These are phyloP conservation scores for Globisporangium recalcitrans DNA, from an alignment of 352 stramenopile species.

Conservation along the genomic window DNA sequence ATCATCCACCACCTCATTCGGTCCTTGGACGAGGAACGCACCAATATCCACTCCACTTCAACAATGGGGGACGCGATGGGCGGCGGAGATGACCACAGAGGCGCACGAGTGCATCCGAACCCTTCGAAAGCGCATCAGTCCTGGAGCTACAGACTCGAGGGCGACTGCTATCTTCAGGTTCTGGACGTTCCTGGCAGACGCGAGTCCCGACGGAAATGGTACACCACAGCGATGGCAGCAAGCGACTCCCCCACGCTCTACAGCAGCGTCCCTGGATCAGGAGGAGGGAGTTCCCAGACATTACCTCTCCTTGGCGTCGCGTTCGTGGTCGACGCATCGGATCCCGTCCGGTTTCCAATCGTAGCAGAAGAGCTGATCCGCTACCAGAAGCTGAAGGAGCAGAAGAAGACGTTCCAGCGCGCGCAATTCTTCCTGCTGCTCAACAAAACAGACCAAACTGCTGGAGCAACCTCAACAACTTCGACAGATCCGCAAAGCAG, in stretches of 20 bases:
- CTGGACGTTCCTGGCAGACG: constrained; percentile 40
- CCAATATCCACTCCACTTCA: constrained; percentile 1
- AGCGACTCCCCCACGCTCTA: not conserved
- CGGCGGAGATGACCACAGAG: not conserved
- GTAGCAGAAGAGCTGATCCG: constrained; percentile 45
- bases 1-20: constrained; percentile 39
- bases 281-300: constrained; percentile 10
- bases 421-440: constrained; percentile 46
- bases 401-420: constrained; percentile 23
- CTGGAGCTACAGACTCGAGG: constrained; percentile 34
- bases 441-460: constrained; percentile 48
- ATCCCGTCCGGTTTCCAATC: constrained; percentile 41
- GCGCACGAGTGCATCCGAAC: constrained; percentile 18
- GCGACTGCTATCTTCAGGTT: constrained; percentile 40
- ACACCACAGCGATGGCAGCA: constrained; percentile 11
- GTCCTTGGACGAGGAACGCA: constrained; percentile 18
- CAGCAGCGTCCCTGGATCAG: not conserved
- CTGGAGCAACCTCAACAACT: not conserved
- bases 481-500: constrained; percentile 6
- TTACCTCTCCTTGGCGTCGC: constrained; percentile 39
- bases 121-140: constrained; percentile 23
- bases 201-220: constrained; percentile 31
- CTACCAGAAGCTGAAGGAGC: constrained; percentile 35
- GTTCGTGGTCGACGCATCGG: constrained; percentile 47
- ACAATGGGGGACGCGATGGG: constrained; percentile 4